Evolutionary conservation across 2,329 filamentous ascomycete species (phyloP).

Genomic region (Huntiella omanensis): DNA sequence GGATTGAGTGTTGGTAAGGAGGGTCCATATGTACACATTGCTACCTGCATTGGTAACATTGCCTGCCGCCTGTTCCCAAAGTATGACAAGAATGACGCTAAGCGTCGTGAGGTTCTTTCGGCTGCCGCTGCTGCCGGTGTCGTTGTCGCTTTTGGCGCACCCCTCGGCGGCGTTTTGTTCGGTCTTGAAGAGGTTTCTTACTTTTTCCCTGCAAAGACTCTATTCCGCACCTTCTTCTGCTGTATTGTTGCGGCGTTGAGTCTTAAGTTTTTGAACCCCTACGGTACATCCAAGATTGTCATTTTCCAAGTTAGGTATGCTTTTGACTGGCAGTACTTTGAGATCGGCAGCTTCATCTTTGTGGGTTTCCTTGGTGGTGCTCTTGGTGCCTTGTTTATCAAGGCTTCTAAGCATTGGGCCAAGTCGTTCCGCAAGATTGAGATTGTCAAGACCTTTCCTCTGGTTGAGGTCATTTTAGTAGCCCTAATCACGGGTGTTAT

Average conservation of each 20-base stretch:
- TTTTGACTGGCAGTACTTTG: constrained; percentile 85
- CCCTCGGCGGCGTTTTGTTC: constrained; percentile 73
- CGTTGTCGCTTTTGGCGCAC: constrained; percentile 84
- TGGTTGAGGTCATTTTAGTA: constrained; percentile 77
- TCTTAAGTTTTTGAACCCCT: constrained; percentile 87
- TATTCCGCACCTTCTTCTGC: constrained; percentile 96
- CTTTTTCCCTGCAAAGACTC: constrained; percentile 91
- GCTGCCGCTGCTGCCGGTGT: constrained; percentile 83
- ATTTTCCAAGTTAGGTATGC: constrained; percentile 86
- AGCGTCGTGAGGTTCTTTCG: constrained; percentile 82
- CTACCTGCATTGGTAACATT: constrained; percentile 88
- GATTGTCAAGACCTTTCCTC: constrained; percentile 62
- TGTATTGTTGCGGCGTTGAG: constrained; percentile 85
- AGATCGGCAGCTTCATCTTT: constrained; percentile 68
- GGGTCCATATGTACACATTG: constrained; percentile 91
- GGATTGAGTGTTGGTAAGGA: constrained; percentile 90
- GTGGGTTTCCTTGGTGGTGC: constrained; percentile 72
- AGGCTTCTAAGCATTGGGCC: constrained; percentile 81
- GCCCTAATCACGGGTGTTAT: constrained; percentile 66
- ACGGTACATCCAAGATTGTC: constrained; percentile 91
- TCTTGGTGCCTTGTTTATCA: constrained; percentile 84
- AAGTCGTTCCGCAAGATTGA: constrained; percentile 66
- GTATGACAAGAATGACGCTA: constrained; percentile 86
- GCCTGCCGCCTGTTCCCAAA: constrained; percentile 84
- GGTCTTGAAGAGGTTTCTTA: constrained; percentile 90